Percentiles rank a stretch among this genome's conserved stretches.
These are phyloP conservation scores for Penicillium vulpinum DNA, from an alignment of 2,329 filamentous ascomycete genomes.

Conservation along the genomic window DNA sequence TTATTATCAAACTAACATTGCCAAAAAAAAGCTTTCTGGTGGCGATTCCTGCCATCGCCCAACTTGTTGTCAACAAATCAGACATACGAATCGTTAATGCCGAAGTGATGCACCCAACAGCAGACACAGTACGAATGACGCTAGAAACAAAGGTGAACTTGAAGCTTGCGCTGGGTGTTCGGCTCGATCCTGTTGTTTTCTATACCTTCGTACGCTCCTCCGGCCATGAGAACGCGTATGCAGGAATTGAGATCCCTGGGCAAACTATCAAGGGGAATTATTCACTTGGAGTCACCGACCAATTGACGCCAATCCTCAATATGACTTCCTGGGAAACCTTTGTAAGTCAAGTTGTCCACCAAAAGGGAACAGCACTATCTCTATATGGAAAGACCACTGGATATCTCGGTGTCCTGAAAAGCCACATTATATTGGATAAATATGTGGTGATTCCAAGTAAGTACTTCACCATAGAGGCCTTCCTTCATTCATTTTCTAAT, in stretches of 20 bases:
- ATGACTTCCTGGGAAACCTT: constrained; percentile 18
- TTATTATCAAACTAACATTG: background rate
- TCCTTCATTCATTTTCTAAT: background rate
- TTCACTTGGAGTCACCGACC: constrained; percentile 14
- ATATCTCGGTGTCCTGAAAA: constrained; percentile 23
- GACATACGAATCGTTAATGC: constrained; percentile 39
- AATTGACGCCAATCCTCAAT: constrained; percentile 15
- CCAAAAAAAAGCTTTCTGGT: constrained; percentile 44
- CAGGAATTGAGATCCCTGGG: constrained; percentile 18
- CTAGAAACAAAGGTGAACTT: constrained; percentile 22
- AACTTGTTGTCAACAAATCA: constrained; percentile 47
- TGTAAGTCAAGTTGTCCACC: constrained; percentile 15
- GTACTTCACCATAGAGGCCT: background rate
- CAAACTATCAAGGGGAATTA: constrained; percentile 25
- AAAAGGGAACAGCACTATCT: constrained; percentile 17
- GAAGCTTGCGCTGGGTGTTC: constrained; percentile 18
- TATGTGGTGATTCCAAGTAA: constrained; percentile 17
- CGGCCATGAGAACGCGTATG: constrained; percentile 18
- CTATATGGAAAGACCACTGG: constrained; percentile 16
- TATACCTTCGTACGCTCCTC: constrained; percentile 16
- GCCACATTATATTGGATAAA: constrained; percentile 21
- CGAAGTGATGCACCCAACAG: constrained; percentile 18
- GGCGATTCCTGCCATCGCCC: constrained; percentile 50
- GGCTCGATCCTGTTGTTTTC: constrained; percentile 20
- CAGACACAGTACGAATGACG: constrained; percentile 22